Conservation (phyloP, 768 basidiomycete species). For the Kockovaella imperatae region DNA sequence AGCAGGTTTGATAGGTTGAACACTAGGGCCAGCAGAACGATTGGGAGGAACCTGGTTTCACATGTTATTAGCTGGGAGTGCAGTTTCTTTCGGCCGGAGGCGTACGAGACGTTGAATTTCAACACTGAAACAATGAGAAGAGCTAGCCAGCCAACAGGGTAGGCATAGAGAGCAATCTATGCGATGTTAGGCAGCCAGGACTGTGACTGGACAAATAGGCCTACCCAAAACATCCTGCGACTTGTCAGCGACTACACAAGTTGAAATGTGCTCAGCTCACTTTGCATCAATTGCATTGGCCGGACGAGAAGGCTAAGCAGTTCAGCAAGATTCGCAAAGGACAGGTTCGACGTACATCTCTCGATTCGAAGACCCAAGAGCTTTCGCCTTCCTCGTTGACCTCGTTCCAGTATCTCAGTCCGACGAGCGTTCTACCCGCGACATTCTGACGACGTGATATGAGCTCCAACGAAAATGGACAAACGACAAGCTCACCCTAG, state of each 20-base stretch:
- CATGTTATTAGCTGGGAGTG: neutral
- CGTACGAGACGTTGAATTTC: slow-evolving; percentile 79
- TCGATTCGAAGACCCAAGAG: slow-evolving; percentile 96
- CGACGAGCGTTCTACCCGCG: slow-evolving; percentile 83
- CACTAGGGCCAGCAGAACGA: slow-evolving; percentile 84
- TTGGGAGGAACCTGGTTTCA: slow-evolving; percentile 74
- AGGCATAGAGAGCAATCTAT: slow-evolving; percentile 79
- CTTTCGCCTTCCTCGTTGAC: slow-evolving; percentile 93
- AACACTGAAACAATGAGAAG: slow-evolving; percentile 82
- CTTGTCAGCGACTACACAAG: neutral
- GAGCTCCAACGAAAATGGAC: neutral
- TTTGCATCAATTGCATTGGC: slow-evolving; percentile 81
- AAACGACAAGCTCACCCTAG: slow-evolving; percentile 54
- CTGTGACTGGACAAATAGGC: slow-evolving; percentile 33
- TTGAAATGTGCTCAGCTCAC: slow-evolving; percentile 48
- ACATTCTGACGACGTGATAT: slow-evolving; percentile 61
- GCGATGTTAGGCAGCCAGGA: slow-evolving; percentile 20
- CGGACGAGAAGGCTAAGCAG: slow-evolving; percentile 67
- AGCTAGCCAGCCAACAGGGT: slow-evolving; percentile 78
- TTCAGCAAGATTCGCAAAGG: neutral
- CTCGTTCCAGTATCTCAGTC: slow-evolving; percentile 96
- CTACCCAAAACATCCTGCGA: slow-evolving; percentile 84
- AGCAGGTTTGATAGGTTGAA: slow-evolving; percentile 95
- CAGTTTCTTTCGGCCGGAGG: slow-evolving; percentile 15
- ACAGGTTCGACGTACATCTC: slow-evolving; percentile 61